Evolutionary conservation across 768 basidiomycete species (phyloP).

Genomic region (Xerocomus brunneocitrinus): DNA sequence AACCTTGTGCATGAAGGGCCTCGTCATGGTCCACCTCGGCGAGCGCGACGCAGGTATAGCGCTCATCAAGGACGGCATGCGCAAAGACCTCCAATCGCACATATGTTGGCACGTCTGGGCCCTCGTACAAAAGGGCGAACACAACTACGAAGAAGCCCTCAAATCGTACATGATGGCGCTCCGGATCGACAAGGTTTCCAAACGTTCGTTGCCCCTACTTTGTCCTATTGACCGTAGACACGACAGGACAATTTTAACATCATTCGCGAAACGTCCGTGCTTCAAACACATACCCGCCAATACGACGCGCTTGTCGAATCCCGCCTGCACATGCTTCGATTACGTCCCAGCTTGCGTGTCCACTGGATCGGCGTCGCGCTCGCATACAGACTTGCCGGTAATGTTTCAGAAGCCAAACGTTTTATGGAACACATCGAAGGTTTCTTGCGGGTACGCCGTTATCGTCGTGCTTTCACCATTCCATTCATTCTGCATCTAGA

Average conservation of each 20-base stretch:
- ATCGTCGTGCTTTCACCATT: not conserved
- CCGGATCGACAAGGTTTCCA: constrained; percentile 77
- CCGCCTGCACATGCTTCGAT: constrained; percentile 69
- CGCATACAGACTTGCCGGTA: constrained; percentile 81
- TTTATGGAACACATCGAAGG: constrained; percentile 69
- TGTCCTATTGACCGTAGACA: not conserved
- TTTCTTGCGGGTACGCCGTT: constrained; percentile 56
- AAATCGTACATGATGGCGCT: constrained; percentile 90
- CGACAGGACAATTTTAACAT: constrained; percentile 90
- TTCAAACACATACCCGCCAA: constrained; percentile 83
- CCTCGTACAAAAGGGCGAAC: constrained; percentile 89
- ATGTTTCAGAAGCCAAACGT: constrained; percentile 62
- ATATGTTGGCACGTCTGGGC: constrained; percentile 99
- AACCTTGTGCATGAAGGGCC: constrained; percentile 94
- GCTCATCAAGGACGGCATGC: constrained; percentile 79
- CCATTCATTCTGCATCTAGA: constrained; percentile 38
- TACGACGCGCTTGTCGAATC: constrained; percentile 79
- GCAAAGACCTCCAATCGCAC: constrained; percentile 79
- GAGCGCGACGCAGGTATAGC: constrained; percentile 77
- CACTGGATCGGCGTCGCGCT: constrained; percentile 91
- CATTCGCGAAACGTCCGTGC: constrained; percentile 81
- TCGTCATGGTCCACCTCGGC: constrained; percentile 77
- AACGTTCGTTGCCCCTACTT: not conserved
- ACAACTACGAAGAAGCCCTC: constrained; percentile 90
- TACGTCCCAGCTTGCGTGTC: constrained; percentile 78